Conservation (phyloP, 257 asterid genomes). For the Cruciata laevipes region DNA sequence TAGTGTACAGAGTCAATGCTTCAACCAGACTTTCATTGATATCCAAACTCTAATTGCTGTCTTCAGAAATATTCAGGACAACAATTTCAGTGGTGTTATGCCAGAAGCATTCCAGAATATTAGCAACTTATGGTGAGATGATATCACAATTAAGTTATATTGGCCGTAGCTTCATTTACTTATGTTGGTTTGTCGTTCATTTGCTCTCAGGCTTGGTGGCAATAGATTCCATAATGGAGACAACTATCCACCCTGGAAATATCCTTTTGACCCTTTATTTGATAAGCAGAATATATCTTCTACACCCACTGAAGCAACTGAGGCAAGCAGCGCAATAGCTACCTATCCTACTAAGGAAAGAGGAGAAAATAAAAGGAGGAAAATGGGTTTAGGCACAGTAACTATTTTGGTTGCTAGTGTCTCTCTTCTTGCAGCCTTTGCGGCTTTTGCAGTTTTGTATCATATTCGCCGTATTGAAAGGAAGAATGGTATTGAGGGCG, state of each 20-base stretch:
- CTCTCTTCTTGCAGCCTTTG: slow-evolving; percentile 43
- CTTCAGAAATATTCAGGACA: slow-evolving; percentile 80
- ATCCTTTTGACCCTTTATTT: slow-evolving; percentile 51
- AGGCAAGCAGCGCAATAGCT: slow-evolving; percentile 54
- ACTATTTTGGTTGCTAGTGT: slow-evolving; percentile 39
- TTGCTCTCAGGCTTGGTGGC: slow-evolving; percentile 64
- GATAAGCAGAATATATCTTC: slow-evolving; percentile 42
- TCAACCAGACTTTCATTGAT: neutral
- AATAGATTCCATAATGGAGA: slow-evolving; percentile 49
- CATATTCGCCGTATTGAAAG: slow-evolving; percentile 23
- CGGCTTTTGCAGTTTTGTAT: slow-evolving; percentile 29
- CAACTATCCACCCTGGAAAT: slow-evolving; percentile 72
- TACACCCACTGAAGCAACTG: slow-evolving; percentile 35
- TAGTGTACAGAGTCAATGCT: neutral
- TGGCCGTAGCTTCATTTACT: neutral
- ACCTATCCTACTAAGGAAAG: slow-evolving; percentile 36
- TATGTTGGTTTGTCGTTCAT: neutral
- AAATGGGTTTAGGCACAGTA: slow-evolving; percentile 31
- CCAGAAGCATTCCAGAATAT: slow-evolving; percentile 68
- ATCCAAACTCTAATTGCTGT: slow-evolving; percentile 12
- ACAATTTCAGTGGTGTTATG: slow-evolving; percentile 90
- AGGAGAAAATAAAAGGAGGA: slow-evolving; percentile 19
- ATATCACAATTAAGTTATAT: slow-evolving; percentile 2
- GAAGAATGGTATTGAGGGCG: slow-evolving; percentile 23
- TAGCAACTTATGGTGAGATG: slow-evolving; percentile 52